These are phyloP conservation scores for Citrus reticulata DNA, from an alignment of 345 rosid genomes.

Conservation along the genomic window DNA sequence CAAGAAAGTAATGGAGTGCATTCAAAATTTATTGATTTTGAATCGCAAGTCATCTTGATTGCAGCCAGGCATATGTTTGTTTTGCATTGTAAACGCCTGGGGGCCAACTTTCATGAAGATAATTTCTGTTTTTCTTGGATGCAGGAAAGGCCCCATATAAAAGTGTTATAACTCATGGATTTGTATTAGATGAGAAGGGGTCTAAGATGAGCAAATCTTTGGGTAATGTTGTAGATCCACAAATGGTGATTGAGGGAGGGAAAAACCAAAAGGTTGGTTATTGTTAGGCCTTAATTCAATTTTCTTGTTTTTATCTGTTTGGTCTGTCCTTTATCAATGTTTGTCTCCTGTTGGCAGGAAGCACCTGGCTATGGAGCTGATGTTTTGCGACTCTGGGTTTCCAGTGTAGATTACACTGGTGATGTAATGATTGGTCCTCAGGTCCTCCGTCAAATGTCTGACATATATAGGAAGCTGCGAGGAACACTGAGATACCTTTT, in stretches of 20 bases:
- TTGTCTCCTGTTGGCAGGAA: conserved; percentile 52
- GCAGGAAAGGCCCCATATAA: conserved; percentile 86
- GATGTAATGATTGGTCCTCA: conserved; percentile 88
- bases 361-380: conserved; percentile 96
- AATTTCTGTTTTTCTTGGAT: conserved; percentile 18
- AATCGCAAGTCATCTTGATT: not conserved
- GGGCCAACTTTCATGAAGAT: not conserved
- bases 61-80: conserved; percentile 6
- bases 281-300: not conserved
- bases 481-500: conserved; percentile 90
- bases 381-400: conserved; percentile 95
- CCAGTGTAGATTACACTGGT: conserved; percentile 89
- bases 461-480: conserved; percentile 83
- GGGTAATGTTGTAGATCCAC: conserved; percentile 93
- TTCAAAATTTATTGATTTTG: not conserved
- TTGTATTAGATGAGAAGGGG: conserved; percentile 96
- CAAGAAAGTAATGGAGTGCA: not conserved
- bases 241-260: conserved; percentile 75
- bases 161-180: conserved; percentile 87
- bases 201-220: conserved; percentile 97
- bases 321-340: conserved; percentile 13
- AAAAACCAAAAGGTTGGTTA: conserved; percentile 66
- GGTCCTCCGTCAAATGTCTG: conserved; percentile 86
- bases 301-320: not conserved
- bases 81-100: not conserved